Evolutionary conservation across 208 protist species (phyloP).

Genomic region (Leishmania braziliensis): DNA sequence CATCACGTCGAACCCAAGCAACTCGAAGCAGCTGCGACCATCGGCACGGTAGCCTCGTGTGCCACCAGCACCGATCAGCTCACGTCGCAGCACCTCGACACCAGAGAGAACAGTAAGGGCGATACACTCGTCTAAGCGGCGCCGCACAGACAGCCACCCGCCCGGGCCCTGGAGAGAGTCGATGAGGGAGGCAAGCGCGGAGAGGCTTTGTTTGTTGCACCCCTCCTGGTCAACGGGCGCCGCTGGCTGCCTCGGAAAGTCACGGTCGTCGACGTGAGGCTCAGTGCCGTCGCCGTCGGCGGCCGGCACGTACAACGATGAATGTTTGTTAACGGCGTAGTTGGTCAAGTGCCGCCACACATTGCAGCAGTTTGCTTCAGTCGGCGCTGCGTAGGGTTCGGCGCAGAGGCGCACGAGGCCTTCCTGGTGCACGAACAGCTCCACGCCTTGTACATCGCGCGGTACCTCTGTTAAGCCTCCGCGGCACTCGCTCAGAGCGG

Average conservation of each 20-base stretch:
- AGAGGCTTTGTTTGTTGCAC: constrained; percentile 25
- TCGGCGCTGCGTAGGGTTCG: constrained; percentile 71
- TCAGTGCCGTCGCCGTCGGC: neutral
- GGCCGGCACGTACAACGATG: constrained; percentile 22
- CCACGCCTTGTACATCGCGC: constrained; percentile 53
- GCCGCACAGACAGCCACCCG: constrained; percentile 57
- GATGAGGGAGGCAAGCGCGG: constrained; percentile 33
- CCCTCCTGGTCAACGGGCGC: neutral
- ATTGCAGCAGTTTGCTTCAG: constrained; percentile 46
- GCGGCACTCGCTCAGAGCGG: neutral
- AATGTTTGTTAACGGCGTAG: constrained; percentile 86
- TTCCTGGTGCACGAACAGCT: constrained; percentile 83
- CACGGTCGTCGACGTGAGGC: neutral
- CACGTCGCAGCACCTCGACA: constrained; percentile 68
- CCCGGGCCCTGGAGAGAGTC: constrained; percentile 9
- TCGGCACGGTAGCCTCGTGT: constrained; percentile 49
- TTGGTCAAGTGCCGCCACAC: constrained; percentile 84
- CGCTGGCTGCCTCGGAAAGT: neutral
- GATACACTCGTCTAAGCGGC: constrained; percentile 68
- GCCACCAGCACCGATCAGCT: constrained; percentile 66
- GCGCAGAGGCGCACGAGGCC: constrained; percentile 94
- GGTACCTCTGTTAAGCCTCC: constrained; percentile 4
- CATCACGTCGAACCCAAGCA: constrained; percentile 92
- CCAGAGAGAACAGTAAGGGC: constrained; percentile 89
- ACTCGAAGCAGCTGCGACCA: constrained; percentile 79